Evolutionary conservation across 495 filamentous ascomycete genomes (phyloP).

Genomic region (Podospora appendiculata): DNA sequence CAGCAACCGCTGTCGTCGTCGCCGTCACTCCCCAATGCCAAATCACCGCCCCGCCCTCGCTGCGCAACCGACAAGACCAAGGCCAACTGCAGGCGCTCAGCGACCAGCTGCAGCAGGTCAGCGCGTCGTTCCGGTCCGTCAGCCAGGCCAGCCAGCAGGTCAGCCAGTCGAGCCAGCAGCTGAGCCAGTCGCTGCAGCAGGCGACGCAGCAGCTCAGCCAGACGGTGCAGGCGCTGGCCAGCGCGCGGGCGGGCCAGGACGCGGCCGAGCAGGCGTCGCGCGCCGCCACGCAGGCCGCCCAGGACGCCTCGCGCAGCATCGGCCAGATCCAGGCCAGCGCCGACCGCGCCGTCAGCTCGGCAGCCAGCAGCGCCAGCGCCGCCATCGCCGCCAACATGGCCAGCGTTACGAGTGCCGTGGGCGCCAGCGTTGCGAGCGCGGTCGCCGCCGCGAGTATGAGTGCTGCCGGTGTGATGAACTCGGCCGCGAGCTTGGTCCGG

Average conservation of each 20-base stretch:
- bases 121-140: constrained; percentile 20
- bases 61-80: constrained; percentile 25
- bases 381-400: constrained; percentile 19
- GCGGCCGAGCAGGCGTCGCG: constrained; percentile 17
- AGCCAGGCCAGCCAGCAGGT: constrained; percentile 32
- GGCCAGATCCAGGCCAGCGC: constrained; percentile 12
- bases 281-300: constrained; percentile 13
- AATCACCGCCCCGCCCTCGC: constrained; percentile 13
- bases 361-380: constrained; percentile 10
- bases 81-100: constrained; percentile 34
- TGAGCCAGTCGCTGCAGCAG: constrained; percentile 23
- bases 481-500: constrained; percentile 27
- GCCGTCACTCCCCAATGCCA: constrained; percentile 1
- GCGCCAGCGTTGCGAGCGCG: constrained; percentile 22
- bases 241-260: constrained; percentile 5
- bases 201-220: constrained; percentile 18
- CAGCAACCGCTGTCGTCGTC: constrained; percentile 5
- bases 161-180: constrained; percentile 28
- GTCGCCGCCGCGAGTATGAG: constrained; percentile 25
- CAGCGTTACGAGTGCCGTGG: constrained; percentile 7
- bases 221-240: constrained; percentile 14
- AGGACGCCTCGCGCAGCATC: constrained; percentile 9
- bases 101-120: constrained; percentile 22
- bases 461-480: constrained; percentile 17
- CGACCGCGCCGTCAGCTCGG: constrained; percentile 10